Evolutionary conservation across 345 rosid genomes (phyloP).

Genomic region (Syzygium aromaticum): DNA sequence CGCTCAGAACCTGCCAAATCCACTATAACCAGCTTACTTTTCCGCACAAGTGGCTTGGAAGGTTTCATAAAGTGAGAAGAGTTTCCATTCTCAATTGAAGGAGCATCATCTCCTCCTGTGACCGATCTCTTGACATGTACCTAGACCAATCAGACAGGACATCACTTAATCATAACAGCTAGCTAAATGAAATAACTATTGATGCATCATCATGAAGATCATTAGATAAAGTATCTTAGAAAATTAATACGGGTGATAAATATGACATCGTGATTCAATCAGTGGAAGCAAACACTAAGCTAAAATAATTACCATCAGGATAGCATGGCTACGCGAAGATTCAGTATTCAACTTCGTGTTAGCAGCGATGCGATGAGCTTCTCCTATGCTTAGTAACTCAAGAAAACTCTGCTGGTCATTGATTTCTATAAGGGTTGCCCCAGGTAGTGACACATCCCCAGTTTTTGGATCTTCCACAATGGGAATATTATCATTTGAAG

Average conservation of each 20-base stretch:
- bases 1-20: constrained; percentile 99
- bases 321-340: constrained; percentile 98
- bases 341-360: constrained; percentile 91
- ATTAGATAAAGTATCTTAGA: background rate
- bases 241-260: background rate
- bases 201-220: background rate
- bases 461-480: constrained; percentile 93
- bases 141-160: constrained; percentile 23
- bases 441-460: constrained; percentile 96
- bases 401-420: constrained; percentile 71
- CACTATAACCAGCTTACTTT: constrained; percentile 84
- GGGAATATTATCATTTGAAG: constrained; percentile 79
- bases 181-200: background rate
- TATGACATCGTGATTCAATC: background rate
- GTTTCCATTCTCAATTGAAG: constrained; percentile 44
- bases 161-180: background rate
- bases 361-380: constrained; percentile 92
- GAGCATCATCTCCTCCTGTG: constrained; percentile 45
- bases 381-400: constrained; percentile 76
- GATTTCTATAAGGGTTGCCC: constrained; percentile 72
- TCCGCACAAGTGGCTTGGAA: constrained; percentile 68
- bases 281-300: constrained; percentile 1
- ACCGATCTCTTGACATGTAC: constrained; percentile 82
- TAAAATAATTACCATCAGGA: constrained; percentile 61
- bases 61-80: constrained; percentile 60